Base-by-base conservation (phyloP, 2,329 filamentous ascomycete genomes). In the Cladosporium sp. region DNA sequence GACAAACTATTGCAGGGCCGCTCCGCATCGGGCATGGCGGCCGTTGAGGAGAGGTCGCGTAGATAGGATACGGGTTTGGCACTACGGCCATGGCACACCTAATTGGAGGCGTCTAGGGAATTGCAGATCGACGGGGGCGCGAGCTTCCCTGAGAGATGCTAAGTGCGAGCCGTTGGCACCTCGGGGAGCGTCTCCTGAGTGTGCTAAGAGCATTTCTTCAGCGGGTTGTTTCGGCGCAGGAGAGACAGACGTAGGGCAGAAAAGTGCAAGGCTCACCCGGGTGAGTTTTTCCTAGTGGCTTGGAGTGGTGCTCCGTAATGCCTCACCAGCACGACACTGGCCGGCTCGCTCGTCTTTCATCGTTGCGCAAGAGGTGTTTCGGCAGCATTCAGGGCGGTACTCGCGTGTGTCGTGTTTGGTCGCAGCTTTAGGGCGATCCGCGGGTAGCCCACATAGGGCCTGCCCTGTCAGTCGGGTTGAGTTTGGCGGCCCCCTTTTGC, bases 31-130 rank as follows among this genome's bases (percentile, higher is more conserved):
- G 63, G 63, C 54, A 65, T 65, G 63, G 63, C 56, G 57, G 54
- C 63, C 63, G 63, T 65, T 65, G 63, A 43, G 63, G 49, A 59
- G 56, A 65, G 54, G 49, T 63, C 60, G 60, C 60, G 60, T 63
- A 56, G 49, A 54, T 28, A 56, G 32, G 49, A 63, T 63, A 63
- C 60, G 60, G 49, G 60, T 63, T 58, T 63, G 60, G 60, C 60
- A 56, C 49, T 54, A 32, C 51, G n/a, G 60, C 34, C 60, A 56
- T 46, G 60, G 60, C 60, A 34, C 32, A 54, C 34, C 49, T 63
- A 56, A 63, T 63, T 63, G 60, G 60, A 36, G 49, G 49, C 34
- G 48, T 39, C 49, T 39, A 63, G 48, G 56, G 48, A n/a, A 43
- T 46, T 63, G 60, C 49, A 54, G 60, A 63, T 56, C 32, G 60